A percentile compares a stretch with the other conserved stretches of the same genome.
Evolutionary conservation across 768 basidiomycete species (phyloP).

Genomic region (Auricularia sp.): DNA sequence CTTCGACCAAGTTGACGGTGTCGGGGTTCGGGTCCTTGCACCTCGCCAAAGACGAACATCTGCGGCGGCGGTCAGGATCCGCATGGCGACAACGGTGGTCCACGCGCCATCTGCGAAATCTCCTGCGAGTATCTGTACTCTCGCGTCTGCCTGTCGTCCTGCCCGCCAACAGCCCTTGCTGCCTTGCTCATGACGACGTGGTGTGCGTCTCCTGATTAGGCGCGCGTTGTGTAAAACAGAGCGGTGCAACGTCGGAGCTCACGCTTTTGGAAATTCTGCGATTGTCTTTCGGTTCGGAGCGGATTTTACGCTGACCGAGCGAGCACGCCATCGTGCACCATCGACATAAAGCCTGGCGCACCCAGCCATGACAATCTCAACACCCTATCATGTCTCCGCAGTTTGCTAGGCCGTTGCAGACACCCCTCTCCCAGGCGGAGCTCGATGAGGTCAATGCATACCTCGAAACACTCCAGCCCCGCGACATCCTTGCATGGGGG

Average conservation of each 20-base stretch:
- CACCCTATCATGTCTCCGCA: not conserved
- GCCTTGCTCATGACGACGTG: not conserved
- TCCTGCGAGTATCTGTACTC: conserved; percentile 88
- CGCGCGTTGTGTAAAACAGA: not conserved
- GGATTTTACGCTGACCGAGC: not conserved
- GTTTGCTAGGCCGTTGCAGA: conserved; percentile 23
- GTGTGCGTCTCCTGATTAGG: not conserved
- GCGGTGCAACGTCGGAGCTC: not conserved
- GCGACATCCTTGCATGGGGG: conserved; percentile 82
- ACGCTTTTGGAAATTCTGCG: too few species aligned
- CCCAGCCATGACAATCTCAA: not conserved
- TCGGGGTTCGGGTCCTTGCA: conserved; percentile 83
- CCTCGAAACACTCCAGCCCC: conserved; percentile 61
- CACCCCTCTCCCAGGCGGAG: conserved; percentile 49
- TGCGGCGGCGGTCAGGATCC: conserved; percentile 18
- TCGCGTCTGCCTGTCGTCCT: conserved; percentile 12
- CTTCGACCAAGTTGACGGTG: conserved; percentile 89
- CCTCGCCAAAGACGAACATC: conserved; percentile 98
- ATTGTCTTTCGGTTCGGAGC: too few species aligned
- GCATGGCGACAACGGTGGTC: not conserved
- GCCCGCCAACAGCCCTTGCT: not conserved
- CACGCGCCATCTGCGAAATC: conserved; percentile 82
- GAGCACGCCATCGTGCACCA: not conserved
- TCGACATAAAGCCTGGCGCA: not conserved
- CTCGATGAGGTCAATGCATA: conserved; percentile 63